Percentiles rank a stretch among this genome's conserved stretches.
phyloP scores from a whole-genome alignment of 164 flowering plant genomes.

The Stephania japonica region DNA sequence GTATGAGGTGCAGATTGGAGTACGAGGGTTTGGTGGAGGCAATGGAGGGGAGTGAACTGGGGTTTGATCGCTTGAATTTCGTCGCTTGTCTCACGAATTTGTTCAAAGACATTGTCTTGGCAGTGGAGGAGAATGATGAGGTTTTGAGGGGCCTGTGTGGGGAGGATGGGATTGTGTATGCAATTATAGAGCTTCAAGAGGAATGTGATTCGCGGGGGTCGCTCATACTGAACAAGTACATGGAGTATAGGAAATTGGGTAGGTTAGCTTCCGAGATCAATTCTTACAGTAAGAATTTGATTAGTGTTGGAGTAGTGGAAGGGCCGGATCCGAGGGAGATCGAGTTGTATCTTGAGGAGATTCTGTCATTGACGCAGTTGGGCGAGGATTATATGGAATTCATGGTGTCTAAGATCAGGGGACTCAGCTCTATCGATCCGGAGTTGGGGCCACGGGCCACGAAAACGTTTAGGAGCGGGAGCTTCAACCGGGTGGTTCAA shows the following conservation, averaged over 20 bases:
- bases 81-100: constrained; percentile 72
- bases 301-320: constrained; percentile 56
- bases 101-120: constrained; percentile 87
- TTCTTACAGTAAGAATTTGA: constrained; percentile 60
- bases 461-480: constrained; percentile 77
- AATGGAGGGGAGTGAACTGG: constrained; percentile 39
- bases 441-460: constrained; percentile 79
- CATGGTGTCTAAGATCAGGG: constrained; percentile 82
- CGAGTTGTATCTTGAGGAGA: constrained; percentile 81
- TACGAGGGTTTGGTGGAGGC: constrained; percentile 64
- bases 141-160: constrained; percentile 67
- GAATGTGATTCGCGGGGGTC: constrained; percentile 84
- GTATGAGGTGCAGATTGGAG: constrained; percentile 67
- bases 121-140: constrained; percentile 75
- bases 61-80: constrained; percentile 41
- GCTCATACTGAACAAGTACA: constrained; percentile 61
- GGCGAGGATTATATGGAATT: constrained; percentile 87
- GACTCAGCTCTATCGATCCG: constrained; percentile 67
- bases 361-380: constrained; percentile 59
- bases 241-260: constrained; percentile 69
- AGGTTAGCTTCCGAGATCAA: constrained; percentile 69
- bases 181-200: constrained; percentile 84
- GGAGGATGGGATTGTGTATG: constrained; percentile 85
- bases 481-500: constrained; percentile 66
- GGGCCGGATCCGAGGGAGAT: constrained; percentile 94